Evolutionary conservation across 2,329 filamentous ascomycete species (phyloP), one percentile per base, ranked within the genome.

Genomic region (Paracamarosporium sp.): DNA sequence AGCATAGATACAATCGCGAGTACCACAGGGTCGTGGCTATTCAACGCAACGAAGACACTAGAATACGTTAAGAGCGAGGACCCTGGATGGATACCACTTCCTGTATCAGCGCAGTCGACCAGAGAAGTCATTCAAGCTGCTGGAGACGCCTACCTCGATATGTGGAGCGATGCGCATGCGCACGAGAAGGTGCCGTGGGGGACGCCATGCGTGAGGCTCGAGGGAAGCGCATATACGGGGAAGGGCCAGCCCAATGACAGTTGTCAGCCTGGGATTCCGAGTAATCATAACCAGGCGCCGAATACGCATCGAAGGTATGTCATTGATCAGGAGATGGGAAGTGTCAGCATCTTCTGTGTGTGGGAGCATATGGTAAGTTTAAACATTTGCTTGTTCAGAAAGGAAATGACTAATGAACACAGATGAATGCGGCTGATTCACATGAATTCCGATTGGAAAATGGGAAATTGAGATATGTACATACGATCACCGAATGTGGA

Each of bases 381-480:
- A 12, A 25, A 5, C 3, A 28, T 25, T 11, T 24, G 1, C 6
- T 25, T 17, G n/a, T 2, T 44, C 7, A 12, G 20, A 35, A 2
- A 1, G 11, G 24, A 36, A 31, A 8, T 28, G 13, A 33, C 40
- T 55, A 24, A 52, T 13, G 2, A n/a, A 8, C 1, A 17, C 17
- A 59, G 57, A 68, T 68, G 65, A 65, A 55, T 15, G 65, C 65
- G 17, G 62, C 65, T 51, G 65, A 68, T 57, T 65, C 62, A 22
- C 65, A 68, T 53, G 65, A 68, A 50, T 68, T 68, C 43, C 54
- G 64, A 24, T 53, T 68, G 3, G 65, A 67, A 53, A 60, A 57
- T 12, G 65, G 65, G 22, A 68, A 65, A 50, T 60, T 73, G 56
- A 62, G 69, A 31, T 73, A 65, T 64, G 67, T 73, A 47, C 70